phyloP scores from a whole-genome alignment of 345 rosid species.

The Syzygium jambos region DNA sequence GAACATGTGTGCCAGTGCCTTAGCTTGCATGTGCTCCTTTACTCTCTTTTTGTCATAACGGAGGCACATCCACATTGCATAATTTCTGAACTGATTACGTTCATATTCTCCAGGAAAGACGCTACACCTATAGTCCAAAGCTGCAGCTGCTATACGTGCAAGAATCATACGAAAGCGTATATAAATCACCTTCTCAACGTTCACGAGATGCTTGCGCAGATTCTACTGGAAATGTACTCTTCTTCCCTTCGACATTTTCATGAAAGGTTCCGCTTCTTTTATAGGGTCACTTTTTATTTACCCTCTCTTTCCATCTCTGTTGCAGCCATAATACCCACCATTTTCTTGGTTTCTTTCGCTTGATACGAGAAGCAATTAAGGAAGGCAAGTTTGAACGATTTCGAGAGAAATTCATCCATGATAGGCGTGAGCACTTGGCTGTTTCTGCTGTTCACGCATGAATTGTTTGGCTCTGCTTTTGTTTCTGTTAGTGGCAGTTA shows the following conservation, averaged over 20 bases:
- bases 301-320: not conserved
- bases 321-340: conserved; percentile 80
- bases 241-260: not conserved
- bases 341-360: conserved; percentile 46
- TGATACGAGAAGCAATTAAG: conserved; percentile 49
- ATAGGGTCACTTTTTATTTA: not conserved
- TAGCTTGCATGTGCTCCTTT: not conserved
- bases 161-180: conserved; percentile 68
- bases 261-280: not conserved
- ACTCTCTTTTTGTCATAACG: not conserved
- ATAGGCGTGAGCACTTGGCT: conserved; percentile 25
- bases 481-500: not conserved
- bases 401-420: conserved; percentile 22
- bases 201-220: conserved; percentile 76
- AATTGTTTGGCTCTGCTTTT: not conserved
- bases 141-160: conserved; percentile 63
- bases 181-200: conserved; percentile 69
- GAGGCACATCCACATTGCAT: not conserved
- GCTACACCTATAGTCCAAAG: conserved; percentile 36
- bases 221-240: conserved; percentile 55
- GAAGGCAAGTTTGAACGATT: conserved; percentile 45
- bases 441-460: conserved; percentile 3
- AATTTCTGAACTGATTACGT: not conserved
- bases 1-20: not conserved
- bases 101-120: conserved; percentile 42